Conservation (phyloP, 2,329 filamentous ascomycete genomes). For the Talaromyces marneffei region DNA sequence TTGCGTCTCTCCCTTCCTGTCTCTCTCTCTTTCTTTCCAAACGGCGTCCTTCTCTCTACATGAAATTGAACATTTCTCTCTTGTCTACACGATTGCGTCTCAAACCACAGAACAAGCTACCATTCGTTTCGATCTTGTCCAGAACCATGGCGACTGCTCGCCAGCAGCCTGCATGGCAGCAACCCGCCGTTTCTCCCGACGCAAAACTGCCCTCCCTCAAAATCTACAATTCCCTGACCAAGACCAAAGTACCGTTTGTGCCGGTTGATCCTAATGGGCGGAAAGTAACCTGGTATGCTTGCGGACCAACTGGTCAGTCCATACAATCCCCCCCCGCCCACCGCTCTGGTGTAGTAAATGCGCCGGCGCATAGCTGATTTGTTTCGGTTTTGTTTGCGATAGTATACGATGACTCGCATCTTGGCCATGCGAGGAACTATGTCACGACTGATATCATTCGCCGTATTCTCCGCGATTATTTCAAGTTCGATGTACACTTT, state of each 20-base stretch:
- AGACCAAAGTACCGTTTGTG: constrained; percentile 66
- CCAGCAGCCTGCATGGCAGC: constrained; percentile 40
- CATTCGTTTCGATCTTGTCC: constrained; percentile 4
- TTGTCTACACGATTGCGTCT: neutral
- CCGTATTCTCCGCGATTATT: constrained; percentile 75
- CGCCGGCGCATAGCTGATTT: neutral
- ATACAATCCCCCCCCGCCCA: neutral
- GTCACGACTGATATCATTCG: constrained; percentile 84
- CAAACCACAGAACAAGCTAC: constrained; percentile 1
- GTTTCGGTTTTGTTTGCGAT: constrained; percentile 40
- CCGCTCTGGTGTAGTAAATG: constrained; percentile 62
- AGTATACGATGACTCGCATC: constrained; percentile 68
- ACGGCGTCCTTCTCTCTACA: neutral
- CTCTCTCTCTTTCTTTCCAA: neutral
- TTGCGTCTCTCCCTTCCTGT: neutral
- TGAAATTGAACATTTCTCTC: neutral
- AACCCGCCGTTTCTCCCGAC: constrained; percentile 30
- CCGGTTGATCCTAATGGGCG: constrained; percentile 62
- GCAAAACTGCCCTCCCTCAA: constrained; percentile 53
- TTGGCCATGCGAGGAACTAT: constrained; percentile 84
- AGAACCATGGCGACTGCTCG: constrained; percentile 25
- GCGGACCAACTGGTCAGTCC: constrained; percentile 61
- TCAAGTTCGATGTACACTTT: constrained; percentile 74
- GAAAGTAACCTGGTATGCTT: constrained; percentile 80
- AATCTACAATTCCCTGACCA: constrained; percentile 75